Conservation (phyloP, 2,329 filamentous ascomycete species). For the Aureobasidium sp. region DNA sequence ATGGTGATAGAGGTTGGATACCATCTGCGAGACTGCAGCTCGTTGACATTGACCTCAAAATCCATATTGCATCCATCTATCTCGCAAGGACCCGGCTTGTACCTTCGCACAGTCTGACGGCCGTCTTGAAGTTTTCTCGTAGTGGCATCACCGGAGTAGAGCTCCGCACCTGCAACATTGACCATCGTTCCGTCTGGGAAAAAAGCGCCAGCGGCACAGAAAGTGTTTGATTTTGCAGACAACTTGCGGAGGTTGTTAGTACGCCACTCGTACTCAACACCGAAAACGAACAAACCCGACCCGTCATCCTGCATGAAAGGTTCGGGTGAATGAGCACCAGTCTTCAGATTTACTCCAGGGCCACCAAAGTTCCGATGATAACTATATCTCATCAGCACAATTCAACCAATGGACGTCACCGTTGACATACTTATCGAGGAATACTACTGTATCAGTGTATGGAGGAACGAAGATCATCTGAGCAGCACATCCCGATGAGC, state of each 20-base stretch:
- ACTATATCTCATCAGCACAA: neutral
- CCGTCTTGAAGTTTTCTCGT: slow-evolving; percentile 13
- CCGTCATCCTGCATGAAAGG: slow-evolving; percentile 13
- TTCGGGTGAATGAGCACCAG: slow-evolving; percentile 11
- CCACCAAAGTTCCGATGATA: slow-evolving; percentile 16
- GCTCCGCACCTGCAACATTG: slow-evolving; percentile 14
- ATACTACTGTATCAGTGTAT: slow-evolving; percentile 14
- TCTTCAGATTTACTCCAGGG: slow-evolving; percentile 12
- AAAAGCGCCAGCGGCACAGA: slow-evolving; percentile 15
- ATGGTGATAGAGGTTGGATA: slow-evolving; percentile 53
- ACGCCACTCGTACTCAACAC: slow-evolving; percentile 13
- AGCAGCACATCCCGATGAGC: slow-evolving; percentile 13
- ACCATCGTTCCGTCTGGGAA: slow-evolving; percentile 15
- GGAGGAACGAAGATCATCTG: slow-evolving; percentile 16
- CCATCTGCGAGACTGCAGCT: slow-evolving; percentile 43
- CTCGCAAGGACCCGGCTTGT: slow-evolving; percentile 11
- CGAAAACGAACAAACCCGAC: slow-evolving; percentile 11
- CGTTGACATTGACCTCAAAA: slow-evolving; percentile 14
- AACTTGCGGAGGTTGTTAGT: slow-evolving; percentile 14
- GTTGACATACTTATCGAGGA: slow-evolving; percentile 15
- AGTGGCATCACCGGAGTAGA: slow-evolving; percentile 11
- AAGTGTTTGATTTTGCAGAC: slow-evolving; percentile 13
- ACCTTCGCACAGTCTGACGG: slow-evolving; percentile 11
- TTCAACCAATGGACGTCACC: neutral
- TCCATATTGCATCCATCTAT: slow-evolving; percentile 11